phyloP scores from a whole-genome alignment of 331 rosid species.

The Arachis monticola region DNA sequence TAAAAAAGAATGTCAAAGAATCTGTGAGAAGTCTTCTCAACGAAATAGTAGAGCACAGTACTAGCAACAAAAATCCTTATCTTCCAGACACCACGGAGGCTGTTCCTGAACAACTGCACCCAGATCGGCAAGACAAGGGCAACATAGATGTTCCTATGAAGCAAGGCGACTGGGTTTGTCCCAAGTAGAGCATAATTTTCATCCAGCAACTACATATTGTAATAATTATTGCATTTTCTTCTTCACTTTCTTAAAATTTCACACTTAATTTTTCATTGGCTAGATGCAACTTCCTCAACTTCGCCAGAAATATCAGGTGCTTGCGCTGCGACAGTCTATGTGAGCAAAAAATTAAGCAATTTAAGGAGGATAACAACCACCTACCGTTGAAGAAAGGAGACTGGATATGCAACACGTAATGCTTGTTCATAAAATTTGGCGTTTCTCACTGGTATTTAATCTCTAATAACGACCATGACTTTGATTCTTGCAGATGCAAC shows the following conservation, averaged over 20 bases:
- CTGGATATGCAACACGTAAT: conserved; percentile 80
- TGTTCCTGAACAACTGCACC: conserved; percentile 28
- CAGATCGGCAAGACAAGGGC: conserved; percentile 43
- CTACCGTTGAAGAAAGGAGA: conserved; percentile 88
- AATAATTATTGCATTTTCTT: conserved; percentile 15
- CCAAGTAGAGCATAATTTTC: conserved; percentile 61
- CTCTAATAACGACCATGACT: conserved; percentile 32
- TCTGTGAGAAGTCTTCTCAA: conserved; percentile 73
- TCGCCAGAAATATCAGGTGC: conserved; percentile 79
- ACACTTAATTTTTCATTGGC: conserved; percentile 38
- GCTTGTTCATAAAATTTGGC: conserved; percentile 36
- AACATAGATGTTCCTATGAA: conserved; percentile 50
- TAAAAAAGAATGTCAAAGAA: conserved; percentile 56
- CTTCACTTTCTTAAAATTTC: conserved; percentile 1
- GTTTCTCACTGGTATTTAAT: conserved; percentile 23
- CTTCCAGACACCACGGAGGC: conserved; percentile 36
- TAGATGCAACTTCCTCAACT: conserved; percentile 77
- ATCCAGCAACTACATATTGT: conserved; percentile 12
- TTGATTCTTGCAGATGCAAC: conserved; percentile 65
- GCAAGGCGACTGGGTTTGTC: conserved; percentile 84
- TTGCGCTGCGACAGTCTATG: conserved; percentile 63
- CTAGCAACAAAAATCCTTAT: conserved; percentile 38
- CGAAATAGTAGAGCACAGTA: conserved; percentile 57
- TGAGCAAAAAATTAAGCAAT: conserved; percentile 58
- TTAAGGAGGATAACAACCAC: conserved; percentile 58